Percentiles rank a stretch among this genome's conserved stretches.
These are phyloP conservation scores for Fusarium austroafricanum DNA, from an alignment of 2,329 filamentous ascomycete species.

Conservation along the genomic window DNA sequence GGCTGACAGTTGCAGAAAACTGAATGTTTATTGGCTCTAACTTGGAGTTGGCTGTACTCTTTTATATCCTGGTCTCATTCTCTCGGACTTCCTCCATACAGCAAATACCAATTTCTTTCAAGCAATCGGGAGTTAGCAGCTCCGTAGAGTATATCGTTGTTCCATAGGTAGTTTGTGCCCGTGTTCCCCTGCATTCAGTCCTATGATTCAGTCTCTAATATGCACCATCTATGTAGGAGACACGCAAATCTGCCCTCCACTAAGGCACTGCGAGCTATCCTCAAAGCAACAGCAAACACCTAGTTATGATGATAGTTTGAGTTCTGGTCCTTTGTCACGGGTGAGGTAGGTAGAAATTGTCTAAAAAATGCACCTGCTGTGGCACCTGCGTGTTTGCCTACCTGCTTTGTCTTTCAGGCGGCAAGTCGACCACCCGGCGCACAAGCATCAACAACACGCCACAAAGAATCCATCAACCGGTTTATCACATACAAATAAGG, in stretches of 20 bases:
- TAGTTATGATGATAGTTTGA: constrained; percentile 16
- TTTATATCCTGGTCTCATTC: not conserved
- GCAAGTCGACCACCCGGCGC: not conserved
- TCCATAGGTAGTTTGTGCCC: not conserved
- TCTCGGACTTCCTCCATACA: not conserved
- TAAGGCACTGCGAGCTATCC: not conserved
- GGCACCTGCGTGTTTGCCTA: constrained; percentile 8
- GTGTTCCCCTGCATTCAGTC: not conserved
- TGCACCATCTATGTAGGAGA: not conserved
- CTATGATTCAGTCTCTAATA: constrained; percentile 8
- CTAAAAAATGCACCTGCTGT: not conserved
- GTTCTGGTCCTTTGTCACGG: not conserved
- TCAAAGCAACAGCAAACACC: not conserved
- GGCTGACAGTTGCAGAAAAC: not conserved
- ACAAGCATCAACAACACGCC: not conserved
- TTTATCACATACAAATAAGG: not conserved
- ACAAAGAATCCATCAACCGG: not conserved
- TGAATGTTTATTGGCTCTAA: constrained; percentile 9
- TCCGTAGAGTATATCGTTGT: not conserved
- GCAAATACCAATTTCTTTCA: not conserved
- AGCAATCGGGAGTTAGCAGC: not conserved
- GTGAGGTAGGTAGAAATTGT: not conserved
- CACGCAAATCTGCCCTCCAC: not conserved
- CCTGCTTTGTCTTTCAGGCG: constrained; percentile 10
- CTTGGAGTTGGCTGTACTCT: not conserved